Base-by-base conservation (phyloP, 2,329 filamentous ascomycete genomes). In the Talaromyces marneffei region DNA sequence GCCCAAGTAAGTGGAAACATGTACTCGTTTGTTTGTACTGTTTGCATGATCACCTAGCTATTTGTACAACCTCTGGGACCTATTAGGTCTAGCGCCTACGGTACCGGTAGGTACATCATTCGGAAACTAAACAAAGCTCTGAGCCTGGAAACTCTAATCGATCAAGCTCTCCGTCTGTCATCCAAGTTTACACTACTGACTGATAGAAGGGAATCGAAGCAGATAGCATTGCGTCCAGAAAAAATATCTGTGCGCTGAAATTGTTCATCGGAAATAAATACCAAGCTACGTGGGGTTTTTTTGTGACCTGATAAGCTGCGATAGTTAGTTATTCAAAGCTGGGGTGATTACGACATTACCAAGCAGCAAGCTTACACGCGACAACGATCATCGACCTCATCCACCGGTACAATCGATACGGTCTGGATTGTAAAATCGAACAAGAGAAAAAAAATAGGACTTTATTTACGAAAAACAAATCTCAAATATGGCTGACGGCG, bases 401-500 rank as follows among this genome's bases (percentile, higher is more conserved):
- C 29, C 4, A 20, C n/a, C 10, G 4, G n/a, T n/a, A 7, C n/a
- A 7, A 2, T 52, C 29, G n/a, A 52, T 29, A 20, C 16, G 7
- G n/a, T 52, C 29, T 16, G 29, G 2, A 7, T 33, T 33, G 33
- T 8, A 3, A 20, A 14, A 2, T 27, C 7, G 18, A 27, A 20
- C 14, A 29, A 50, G 3, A 44, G 29, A 33, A 23, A 14, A 14
- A 14, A 37, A 1, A 37, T n/a, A n/a, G n/a, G n/a, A 25, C 10
- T 1, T 14, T 12, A 31, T 50, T 27, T 46, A 29, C 46, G 2
- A 7, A 31, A 31, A 20, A 10, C 9, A 20, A 7, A 12, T 42
- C 4, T 31, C 6, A 33, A 59, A 29, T 37, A 90, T 88, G 78
- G 89, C 87, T 25, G 77, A 79, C 59, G 69, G 69, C 59, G 78